phyloP scores from a whole-genome alignment of 192 early-diverging fungal genomes.

The Spizellomyces sp. region DNA sequence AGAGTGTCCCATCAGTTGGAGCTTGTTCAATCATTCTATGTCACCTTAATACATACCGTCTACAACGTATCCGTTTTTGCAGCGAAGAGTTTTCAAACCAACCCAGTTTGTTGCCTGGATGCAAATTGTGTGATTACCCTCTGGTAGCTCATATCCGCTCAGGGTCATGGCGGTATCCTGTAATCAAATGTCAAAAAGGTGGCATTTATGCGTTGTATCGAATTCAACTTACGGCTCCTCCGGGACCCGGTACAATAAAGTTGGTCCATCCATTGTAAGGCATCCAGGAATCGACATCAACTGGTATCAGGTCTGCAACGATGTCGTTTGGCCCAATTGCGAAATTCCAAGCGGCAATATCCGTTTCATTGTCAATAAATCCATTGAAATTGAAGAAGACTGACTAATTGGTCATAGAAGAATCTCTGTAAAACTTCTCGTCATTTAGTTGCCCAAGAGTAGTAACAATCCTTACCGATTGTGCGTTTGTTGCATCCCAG shows the following conservation, averaged over 20 bases:
- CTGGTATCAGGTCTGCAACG: neutral
- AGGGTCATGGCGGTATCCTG: neutral
- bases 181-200: no score
- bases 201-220: neutral
- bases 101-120: conserved; percentile 12
- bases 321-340: conserved; percentile 1
- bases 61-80: conserved; percentile 5
- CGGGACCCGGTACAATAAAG: neutral
- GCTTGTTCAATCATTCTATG: no score
- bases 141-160: neutral
- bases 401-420: neutral
- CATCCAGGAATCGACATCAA: neutral
- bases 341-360: conserved; percentile 14
- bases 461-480: no score
- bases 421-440: neutral
- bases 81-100: neutral
- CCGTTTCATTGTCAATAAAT: conserved; percentile 12
- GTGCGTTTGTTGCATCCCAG: no score
- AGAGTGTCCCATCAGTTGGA: no score
- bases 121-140: conserved; percentile 24
- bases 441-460: neutral
- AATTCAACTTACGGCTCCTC: neutral
- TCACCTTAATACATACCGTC: neutral
- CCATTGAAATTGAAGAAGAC: conserved; percentile 7
- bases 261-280: neutral